phyloP scores from a whole-genome alignment of 805 yeast species.

The Komagataella pseudopastoris region DNA sequence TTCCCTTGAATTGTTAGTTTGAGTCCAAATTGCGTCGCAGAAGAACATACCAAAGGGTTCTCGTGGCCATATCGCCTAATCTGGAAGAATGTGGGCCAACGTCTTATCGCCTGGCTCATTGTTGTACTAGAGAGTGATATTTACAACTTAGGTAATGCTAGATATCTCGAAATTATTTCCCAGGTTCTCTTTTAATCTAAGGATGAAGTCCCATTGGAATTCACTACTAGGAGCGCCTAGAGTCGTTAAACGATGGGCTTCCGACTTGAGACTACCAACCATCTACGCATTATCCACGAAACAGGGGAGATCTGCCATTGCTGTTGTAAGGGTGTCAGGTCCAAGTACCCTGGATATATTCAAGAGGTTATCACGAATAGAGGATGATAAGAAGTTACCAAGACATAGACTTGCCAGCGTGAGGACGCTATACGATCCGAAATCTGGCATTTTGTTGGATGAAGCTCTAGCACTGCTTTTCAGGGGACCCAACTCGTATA shows the following conservation, averaged over 20 bases:
- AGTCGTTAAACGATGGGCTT: background rate
- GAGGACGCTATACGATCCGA: constrained; percentile 37
- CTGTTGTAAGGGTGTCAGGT: constrained; percentile 76
- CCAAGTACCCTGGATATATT: constrained; percentile 36
- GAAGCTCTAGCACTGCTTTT: constrained; percentile 65
- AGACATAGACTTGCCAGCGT: constrained; percentile 42
- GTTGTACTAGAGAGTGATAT: background rate
- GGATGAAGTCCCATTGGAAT: background rate
- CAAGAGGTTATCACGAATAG: constrained; percentile 17
- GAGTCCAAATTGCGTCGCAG: constrained; percentile 5
- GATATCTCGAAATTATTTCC: background rate
- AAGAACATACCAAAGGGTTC: constrained; percentile 37
- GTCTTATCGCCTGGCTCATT: background rate
- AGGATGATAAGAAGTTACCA: constrained; percentile 19
- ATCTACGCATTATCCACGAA: constrained; percentile 86
- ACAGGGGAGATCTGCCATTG: constrained; percentile 73
- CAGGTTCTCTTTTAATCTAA: background rate
- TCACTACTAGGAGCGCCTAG: background rate
- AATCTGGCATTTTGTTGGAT: constrained; percentile 39
- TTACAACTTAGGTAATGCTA: background rate
- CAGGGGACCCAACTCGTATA: constrained; percentile 63
- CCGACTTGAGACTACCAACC: constrained; percentile 33
- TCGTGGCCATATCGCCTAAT: constrained; percentile 18
- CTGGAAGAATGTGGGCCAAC: background rate
- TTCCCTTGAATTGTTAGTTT: constrained; percentile 20